Evolutionary conservation across 2,329 filamentous ascomycete genomes (phyloP).

Genomic region (Chrysoporthe cubensis): DNA sequence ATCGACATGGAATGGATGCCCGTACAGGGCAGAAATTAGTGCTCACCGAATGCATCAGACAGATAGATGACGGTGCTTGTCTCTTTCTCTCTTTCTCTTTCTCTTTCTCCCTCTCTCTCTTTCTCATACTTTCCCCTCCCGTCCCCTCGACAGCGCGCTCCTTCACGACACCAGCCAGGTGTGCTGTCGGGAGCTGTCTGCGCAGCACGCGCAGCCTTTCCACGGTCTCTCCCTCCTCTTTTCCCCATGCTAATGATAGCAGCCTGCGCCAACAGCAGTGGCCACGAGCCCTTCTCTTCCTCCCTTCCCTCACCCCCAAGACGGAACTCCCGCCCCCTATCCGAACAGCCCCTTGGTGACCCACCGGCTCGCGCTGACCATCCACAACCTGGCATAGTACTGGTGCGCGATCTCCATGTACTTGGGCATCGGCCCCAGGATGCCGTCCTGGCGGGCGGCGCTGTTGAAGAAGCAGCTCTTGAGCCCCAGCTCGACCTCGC

Average conservation of each 20-base stretch:
- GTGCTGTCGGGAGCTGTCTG: no score
- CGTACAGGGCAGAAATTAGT: background rate
- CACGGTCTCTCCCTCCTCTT: no score
- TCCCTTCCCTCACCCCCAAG: background rate
- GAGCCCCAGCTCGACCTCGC: constrained; percentile 65
- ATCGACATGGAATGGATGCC: constrained; percentile 4
- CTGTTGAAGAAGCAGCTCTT: constrained; percentile 67
- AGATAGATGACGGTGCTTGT: background rate
- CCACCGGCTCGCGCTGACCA: constrained; percentile 44
- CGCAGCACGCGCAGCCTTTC: no score
- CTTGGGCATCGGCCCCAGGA: constrained; percentile 39
- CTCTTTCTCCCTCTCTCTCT: background rate
- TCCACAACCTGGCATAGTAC: constrained; percentile 48
- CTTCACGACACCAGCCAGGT: no score
- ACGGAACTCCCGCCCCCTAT: background rate
- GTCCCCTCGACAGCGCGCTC: no score
- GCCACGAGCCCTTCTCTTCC: background rate
- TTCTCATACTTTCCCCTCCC: no score
- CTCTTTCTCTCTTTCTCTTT: background rate
- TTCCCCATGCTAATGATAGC: background rate
- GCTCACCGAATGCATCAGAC: background rate
- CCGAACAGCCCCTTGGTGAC: constrained; percentile 33
- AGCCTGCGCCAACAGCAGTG: background rate
- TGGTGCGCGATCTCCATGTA: constrained; percentile 42
- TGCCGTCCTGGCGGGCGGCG: constrained; percentile 40